These are phyloP conservation scores for Aspergillus pseudotamarii DNA, from an alignment of 2,329 filamentous ascomycete species.

Conservation along the genomic window DNA sequence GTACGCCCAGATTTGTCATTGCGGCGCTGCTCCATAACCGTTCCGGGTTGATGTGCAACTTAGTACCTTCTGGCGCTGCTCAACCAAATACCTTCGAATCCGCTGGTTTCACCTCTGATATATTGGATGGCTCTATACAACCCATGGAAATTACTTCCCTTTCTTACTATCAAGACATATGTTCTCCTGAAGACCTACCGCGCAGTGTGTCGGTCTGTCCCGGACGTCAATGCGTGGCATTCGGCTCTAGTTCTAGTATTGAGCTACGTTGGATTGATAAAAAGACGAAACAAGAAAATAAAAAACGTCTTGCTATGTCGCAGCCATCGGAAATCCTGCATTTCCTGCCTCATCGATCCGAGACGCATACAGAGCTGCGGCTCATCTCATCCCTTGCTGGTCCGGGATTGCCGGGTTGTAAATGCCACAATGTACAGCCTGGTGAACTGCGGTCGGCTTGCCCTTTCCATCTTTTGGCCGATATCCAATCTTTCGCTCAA, in stretches of 20 bases:
- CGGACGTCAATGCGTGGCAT: constrained; percentile 66
- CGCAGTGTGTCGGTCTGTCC: constrained; percentile 68
- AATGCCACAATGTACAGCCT: constrained; percentile 28
- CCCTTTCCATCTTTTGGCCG: background rate
- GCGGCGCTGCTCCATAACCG: constrained; percentile 63
- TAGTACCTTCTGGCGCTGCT: constrained; percentile 28
- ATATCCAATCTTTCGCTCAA: constrained; percentile 31
- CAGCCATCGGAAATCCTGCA: constrained; percentile 51
- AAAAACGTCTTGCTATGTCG: constrained; percentile 44
- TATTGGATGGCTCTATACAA: constrained; percentile 17
- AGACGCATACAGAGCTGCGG: constrained; percentile 59
- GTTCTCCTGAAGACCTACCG: constrained; percentile 64
- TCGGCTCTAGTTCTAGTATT: constrained; percentile 64
- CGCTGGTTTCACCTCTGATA: background rate
- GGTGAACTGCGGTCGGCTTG: constrained; percentile 14
- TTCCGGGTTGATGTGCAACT: constrained; percentile 63
- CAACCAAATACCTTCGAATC: background rate
- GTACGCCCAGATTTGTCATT: constrained; percentile 56
- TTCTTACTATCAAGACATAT: constrained; percentile 56
- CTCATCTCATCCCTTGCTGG: constrained; percentile 64
- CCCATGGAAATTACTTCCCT: constrained; percentile 37
- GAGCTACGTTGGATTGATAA: constrained; percentile 65
- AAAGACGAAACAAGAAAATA: constrained; percentile 42
- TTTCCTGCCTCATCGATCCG: constrained; percentile 60
- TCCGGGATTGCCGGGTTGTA: constrained; percentile 32